Base-by-base conservation (phyloP, 371 early-diverging fungal species). In the Rhizopus sp. region DNA sequence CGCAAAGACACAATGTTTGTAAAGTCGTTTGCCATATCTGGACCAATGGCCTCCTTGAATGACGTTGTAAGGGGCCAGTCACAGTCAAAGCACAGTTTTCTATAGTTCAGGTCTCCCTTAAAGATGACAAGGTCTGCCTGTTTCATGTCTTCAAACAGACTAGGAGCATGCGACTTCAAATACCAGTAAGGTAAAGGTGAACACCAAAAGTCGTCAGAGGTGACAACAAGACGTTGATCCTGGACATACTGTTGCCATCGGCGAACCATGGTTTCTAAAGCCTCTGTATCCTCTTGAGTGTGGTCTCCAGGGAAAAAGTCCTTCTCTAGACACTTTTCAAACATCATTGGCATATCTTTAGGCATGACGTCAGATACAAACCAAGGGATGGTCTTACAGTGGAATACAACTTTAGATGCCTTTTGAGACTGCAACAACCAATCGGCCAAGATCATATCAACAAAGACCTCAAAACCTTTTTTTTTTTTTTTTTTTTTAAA, bases 31-130 rank as follows among this genome's bases (percentile, higher is more conserved):
- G 73, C 81, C 45, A 80, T 68, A 34, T 86, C 63, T 3, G 86
- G 80, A 0, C 97, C 97, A 56, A 95, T 87, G 0, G 95, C 95
- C 8, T 84, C 82, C 31, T 50, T 65, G 64, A 98, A 95, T 3
- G 92, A 83, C 2, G 93, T 94, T 0, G 87, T 85, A 0, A 83
- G 73, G 0, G 87, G 84, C 93, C 94, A 96, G 31, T 87, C 76
- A 66, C 90, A 88, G 63, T 96, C 96, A 73, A 91, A 92, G 4
- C 90, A 86, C 15, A 95, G 76, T 68, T 98, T 98, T 57, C 98
- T 84, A 70, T 91, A 98, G 78, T 98, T 98, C 62, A 98, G 68
- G 63, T 98, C 98, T 33, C 98, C 98, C 70, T 98, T 98, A 68
- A 93, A 96, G 13, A 98, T 80, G 35, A 92, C 77, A 23, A 94